Evolutionary conservation across 495 filamentous ascomycete genomes (phyloP).

Genomic region (Aspergillus sclerotiicarbonarius): DNA sequence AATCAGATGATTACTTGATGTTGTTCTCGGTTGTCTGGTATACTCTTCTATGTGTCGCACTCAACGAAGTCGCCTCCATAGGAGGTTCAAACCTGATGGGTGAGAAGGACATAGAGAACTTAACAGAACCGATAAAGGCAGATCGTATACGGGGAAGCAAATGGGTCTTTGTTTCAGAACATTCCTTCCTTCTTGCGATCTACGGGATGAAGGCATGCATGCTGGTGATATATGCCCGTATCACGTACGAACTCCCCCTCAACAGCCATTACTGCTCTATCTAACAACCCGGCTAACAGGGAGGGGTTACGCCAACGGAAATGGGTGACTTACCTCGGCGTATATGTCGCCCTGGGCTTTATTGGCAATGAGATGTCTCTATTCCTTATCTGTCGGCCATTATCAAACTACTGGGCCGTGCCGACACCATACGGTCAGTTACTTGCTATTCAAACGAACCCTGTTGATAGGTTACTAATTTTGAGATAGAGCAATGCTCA

Average conservation of each 20-base stretch:
- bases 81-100: constrained; percentile 56
- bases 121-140: constrained; percentile 39
- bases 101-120: constrained; percentile 32
- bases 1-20: constrained; percentile 55
- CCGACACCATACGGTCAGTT: constrained; percentile 35
- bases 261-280: constrained; percentile 7
- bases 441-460: neutral
- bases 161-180: constrained; percentile 56
- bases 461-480: constrained; percentile 6
- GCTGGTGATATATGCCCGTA: constrained; percentile 53
- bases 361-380: constrained; percentile 61
- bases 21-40: constrained; percentile 49
- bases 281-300: constrained; percentile 17
- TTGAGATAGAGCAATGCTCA: constrained; percentile 43
- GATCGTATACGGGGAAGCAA: constrained; percentile 52
- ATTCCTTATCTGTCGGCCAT: constrained; percentile 61
- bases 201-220: constrained; percentile 54
- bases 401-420: constrained; percentile 60
- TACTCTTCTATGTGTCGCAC: constrained; percentile 50
- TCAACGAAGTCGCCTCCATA: constrained; percentile 50
- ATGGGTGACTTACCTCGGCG: constrained; percentile 45
- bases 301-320: constrained; percentile 38
- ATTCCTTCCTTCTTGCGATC: constrained; percentile 49
- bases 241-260: constrained; percentile 40
- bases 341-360: constrained; percentile 58